Conservation (phyloP, 2,329 filamentous ascomycete species). For the Apiospora sp. region DNA sequence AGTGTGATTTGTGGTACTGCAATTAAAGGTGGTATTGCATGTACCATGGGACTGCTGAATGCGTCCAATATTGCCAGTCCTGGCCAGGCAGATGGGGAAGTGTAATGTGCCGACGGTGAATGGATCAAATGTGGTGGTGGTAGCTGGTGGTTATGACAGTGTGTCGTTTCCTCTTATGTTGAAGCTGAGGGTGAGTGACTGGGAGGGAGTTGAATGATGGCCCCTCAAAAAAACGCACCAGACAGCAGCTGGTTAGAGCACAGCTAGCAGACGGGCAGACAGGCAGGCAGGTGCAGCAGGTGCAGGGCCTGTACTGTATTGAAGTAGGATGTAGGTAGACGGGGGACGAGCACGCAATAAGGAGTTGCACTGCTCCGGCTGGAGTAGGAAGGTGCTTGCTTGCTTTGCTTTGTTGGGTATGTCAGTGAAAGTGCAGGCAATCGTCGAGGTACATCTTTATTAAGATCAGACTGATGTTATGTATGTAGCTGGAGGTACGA, state of each 20-base stretch:
- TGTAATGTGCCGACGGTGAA: slow-evolving; percentile 6
- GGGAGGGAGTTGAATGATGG: slow-evolving; percentile 3
- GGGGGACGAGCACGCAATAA: slow-evolving; percentile 14
- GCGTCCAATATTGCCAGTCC: slow-evolving; percentile 12
- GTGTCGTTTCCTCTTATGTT: slow-evolving; percentile 18
- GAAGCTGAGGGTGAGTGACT: slow-evolving; percentile 14
- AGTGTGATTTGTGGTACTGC: slow-evolving; percentile 15
- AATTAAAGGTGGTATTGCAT: slow-evolving; percentile 1
- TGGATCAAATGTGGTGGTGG: not conserved
- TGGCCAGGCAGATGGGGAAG: not conserved
- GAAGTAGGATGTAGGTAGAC: not conserved
- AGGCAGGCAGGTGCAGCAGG: not conserved
- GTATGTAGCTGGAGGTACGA: slow-evolving; percentile 15
- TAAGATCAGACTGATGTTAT: slow-evolving; percentile 9
- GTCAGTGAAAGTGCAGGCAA: slow-evolving; percentile 20
- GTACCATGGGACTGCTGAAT: slow-evolving; percentile 16
- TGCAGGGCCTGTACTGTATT: not conserved
- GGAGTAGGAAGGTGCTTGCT: slow-evolving; percentile 22
- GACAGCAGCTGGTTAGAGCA: slow-evolving; percentile 11
- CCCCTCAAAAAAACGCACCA: slow-evolving; percentile 15
- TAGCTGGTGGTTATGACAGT: slow-evolving; percentile 1
- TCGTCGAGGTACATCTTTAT: slow-evolving; percentile 8
- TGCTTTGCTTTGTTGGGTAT: slow-evolving; percentile 11
- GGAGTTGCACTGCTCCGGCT: slow-evolving; percentile 6
- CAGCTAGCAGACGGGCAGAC: not conserved